Evolutionary conservation across 345 rosid genomes (phyloP), one percentile per base, ranked within the genome.

Genomic region (Adansonia digitata): DNA sequence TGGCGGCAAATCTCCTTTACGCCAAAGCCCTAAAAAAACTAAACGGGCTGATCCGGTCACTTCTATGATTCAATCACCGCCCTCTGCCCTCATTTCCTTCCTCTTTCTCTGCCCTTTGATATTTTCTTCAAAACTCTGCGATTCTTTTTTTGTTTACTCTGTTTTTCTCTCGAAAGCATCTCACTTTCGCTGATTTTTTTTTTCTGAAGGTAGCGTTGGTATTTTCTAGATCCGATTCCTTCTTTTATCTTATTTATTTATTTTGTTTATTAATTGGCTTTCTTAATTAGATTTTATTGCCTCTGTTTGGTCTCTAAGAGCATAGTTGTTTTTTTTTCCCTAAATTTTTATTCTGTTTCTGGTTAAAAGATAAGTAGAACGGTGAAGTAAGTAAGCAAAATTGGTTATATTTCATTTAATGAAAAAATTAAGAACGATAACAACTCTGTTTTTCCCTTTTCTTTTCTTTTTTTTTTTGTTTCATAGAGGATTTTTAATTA

Each of bases 41-140:
- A 34, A 70, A 84, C 89, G 60, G 80, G 76, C 73, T 79, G 35
- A 34, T 73, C 79, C 85, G 84, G 90, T 89, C 78, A 79, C 7
- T 49, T 74, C 27, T 35, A 39, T 14, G n/a, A 8, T 67, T 77
- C 76, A 20, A 77, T 53, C 45, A 81, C 81, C 75, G 57, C 42
- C 37, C 70, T 63, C 59, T 63, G 26, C 45, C 69, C 45, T 45
- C 59, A 14, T 64, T 63, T 75, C 75, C 62, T 46, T 74, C 73
- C 71, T 40, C 42, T 64, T 48, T 6, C 45, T 75, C 62, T n/a
- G 26, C 78, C 70, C 72, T 75, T 59, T 68, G 62, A 22, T 66
- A 45, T 45, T 27, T 40, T 39, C 70, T 11, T 26, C 12, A 17
- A 64, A n/a, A 42, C 51, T 66, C 70, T 66, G 29, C 70, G 69